These are phyloP conservation scores for Canavalia ensiformis DNA, from an alignment of 306 rosid species.

Conservation along the genomic window DNA sequence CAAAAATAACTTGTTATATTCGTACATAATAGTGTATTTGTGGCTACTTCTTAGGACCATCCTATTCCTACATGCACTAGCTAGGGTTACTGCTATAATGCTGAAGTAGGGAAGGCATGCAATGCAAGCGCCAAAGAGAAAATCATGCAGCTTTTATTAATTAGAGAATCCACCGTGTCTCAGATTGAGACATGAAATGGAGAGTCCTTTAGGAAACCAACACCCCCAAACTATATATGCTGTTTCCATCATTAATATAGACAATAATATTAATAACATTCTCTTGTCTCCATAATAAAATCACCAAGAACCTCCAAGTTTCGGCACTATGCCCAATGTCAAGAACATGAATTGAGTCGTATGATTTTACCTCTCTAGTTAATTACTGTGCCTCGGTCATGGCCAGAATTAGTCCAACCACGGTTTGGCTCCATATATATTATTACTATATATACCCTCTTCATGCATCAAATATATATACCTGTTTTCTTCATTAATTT, in stretches of 20 bases:
- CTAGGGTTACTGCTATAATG: constrained; percentile 42
- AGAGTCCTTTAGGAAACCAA: not conserved
- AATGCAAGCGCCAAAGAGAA: constrained; percentile 20
- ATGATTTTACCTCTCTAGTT: not conserved
- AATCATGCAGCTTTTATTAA: constrained; percentile 42
- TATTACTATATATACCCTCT: no score
- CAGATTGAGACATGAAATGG: constrained; percentile 17
- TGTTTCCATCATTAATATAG: constrained; percentile 12
- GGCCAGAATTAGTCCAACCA: not conserved
- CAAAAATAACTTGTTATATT: constrained; percentile 15
- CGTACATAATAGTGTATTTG: constrained; percentile 30
- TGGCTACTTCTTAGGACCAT: constrained; percentile 45
- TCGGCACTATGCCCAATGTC: not conserved
- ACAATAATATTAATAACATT: constrained; percentile 8
- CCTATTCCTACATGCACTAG: constrained; percentile 32
- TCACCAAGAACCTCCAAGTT: not conserved
- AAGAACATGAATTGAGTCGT: not conserved
- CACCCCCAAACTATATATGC: not conserved
- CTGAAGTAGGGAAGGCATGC: constrained; percentile 35
- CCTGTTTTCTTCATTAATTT: no score
- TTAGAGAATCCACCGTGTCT: constrained; percentile 10
- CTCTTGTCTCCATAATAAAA: not conserved
- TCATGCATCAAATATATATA: no score
- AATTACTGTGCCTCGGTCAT: not conserved
- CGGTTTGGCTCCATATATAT: not conserved